Evolutionary conservation across 2,329 filamentous ascomycete species (phyloP).

Genomic region (Xylariaceae sp.): DNA sequence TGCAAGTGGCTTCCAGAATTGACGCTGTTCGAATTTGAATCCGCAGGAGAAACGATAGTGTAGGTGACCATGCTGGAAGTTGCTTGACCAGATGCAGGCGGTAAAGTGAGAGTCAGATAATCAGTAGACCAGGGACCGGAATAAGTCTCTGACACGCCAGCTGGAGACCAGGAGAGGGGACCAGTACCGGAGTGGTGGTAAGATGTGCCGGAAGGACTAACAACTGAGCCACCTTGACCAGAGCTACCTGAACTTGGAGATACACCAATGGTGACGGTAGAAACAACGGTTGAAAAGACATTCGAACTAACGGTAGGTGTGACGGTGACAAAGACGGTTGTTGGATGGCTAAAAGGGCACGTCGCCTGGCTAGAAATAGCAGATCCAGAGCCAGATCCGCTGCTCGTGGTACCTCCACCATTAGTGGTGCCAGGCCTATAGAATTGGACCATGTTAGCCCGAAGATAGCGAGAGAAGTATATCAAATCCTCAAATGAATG

Average conservation of each 20-base stretch:
- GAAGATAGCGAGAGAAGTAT: neutral
- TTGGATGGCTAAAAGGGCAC: slow-evolving; percentile 39
- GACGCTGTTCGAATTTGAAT: slow-evolving; percentile 7
- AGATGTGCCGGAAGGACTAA: slow-evolving; percentile 18
- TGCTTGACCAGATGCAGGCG: slow-evolving; percentile 22
- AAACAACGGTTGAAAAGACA: slow-evolving; percentile 32
- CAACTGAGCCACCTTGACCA: slow-evolving; percentile 14
- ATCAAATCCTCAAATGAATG: neutral
- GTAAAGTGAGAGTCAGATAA: slow-evolving; percentile 29
- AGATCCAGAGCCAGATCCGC: slow-evolving; percentile 20
- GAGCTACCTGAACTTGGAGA: slow-evolving; percentile 19
- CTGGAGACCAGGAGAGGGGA: slow-evolving; percentile 23
- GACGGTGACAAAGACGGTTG: slow-evolving; percentile 48
- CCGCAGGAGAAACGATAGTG: slow-evolving; percentile 26
- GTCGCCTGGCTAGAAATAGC: slow-evolving; percentile 20
- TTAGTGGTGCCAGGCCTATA: slow-evolving; percentile 12
- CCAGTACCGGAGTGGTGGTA: slow-evolving; percentile 21
- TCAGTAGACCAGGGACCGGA: slow-evolving; percentile 29
- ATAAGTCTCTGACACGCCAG: slow-evolving; percentile 17
- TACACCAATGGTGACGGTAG: slow-evolving; percentile 30
- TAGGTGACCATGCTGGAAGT: slow-evolving; percentile 24
- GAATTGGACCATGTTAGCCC: slow-evolving; percentile 1
- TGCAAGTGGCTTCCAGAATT: slow-evolving; percentile 7
- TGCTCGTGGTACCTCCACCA: slow-evolving; percentile 8
- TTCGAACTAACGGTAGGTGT: slow-evolving; percentile 34